Evolutionary conservation across 176 grass and related monocot species (phyloP).

Genomic region (Miscanthus lutarioriparius): DNA sequence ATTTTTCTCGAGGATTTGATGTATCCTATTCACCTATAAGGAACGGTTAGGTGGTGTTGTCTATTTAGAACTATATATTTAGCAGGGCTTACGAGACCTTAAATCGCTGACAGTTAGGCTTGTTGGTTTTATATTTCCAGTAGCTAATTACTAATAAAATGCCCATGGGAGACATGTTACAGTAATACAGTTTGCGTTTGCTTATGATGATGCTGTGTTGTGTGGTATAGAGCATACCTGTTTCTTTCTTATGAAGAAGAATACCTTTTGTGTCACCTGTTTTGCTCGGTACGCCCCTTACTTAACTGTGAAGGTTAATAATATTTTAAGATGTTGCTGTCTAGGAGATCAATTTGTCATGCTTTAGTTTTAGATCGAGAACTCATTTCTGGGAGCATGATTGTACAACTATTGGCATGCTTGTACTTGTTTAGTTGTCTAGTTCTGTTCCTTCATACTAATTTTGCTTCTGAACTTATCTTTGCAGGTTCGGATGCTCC

Average conservation of each 20-base stretch:
- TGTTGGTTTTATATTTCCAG: conserved; percentile 4
- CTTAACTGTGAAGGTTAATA: background rate
- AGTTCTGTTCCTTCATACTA: conserved; percentile 5
- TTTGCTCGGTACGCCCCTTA: background rate
- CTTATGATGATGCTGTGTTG: background rate
- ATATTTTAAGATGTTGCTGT: background rate
- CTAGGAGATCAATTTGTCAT: background rate
- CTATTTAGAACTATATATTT: conserved; percentile 12
- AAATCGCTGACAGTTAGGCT: background rate
- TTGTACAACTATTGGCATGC: background rate
- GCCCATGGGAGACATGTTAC: background rate
- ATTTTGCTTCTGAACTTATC: conserved; percentile 32
- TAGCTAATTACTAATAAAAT: background rate
- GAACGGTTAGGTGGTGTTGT: background rate
- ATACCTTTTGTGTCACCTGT: background rate
- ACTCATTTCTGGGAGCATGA: conserved; percentile 1
- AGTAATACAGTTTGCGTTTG: background rate
- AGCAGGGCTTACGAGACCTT: background rate
- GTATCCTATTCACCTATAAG: background rate
- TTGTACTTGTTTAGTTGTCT: background rate
- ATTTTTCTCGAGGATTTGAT: background rate
- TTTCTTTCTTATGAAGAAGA: background rate
- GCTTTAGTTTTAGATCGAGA: background rate
- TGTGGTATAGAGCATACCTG: background rate
- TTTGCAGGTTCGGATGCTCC: conserved; percentile 85